Conservation (phyloP, 345 rosid genomes). For the Raphanus raphanistrum region DNA sequence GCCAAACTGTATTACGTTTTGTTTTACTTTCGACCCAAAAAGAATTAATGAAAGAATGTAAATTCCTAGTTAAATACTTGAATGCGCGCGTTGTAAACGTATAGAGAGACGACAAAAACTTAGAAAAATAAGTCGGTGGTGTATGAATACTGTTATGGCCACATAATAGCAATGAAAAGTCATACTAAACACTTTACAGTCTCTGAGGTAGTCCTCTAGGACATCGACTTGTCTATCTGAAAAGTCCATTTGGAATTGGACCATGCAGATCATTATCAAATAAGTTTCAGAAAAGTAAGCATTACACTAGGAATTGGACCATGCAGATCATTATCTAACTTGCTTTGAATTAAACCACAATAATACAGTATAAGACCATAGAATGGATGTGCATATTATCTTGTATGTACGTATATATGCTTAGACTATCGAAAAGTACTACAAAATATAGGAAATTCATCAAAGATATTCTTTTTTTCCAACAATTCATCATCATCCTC, state of each 20-base stretch:
- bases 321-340: neutral
- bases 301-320: neutral
- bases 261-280: neutral
- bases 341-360: neutral
- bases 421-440: neutral
- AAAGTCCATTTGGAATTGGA: neutral
- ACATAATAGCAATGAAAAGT: neutral
- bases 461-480: neutral
- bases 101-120: neutral
- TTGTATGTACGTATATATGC: neutral
- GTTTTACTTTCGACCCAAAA: neutral
- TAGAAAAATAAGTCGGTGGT: slow-evolving; percentile 5
- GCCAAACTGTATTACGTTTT: neutral
- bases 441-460: neutral
- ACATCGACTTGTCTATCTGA: slow-evolving; percentile 2
- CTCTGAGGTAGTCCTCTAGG: neutral
- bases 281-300: neutral
- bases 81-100: neutral
- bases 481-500: no score
- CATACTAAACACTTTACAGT: neutral
- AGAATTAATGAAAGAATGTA: neutral
- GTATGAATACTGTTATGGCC: neutral
- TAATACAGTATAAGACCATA: neutral
- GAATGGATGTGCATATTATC: neutral
- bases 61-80: neutral